A percentile compares a stretch with the other conserved stretches of the same genome.
Evolutionary conservation across 495 filamentous ascomycete genomes (phyloP).

Genomic region (Cenococcum geophilum): DNA sequence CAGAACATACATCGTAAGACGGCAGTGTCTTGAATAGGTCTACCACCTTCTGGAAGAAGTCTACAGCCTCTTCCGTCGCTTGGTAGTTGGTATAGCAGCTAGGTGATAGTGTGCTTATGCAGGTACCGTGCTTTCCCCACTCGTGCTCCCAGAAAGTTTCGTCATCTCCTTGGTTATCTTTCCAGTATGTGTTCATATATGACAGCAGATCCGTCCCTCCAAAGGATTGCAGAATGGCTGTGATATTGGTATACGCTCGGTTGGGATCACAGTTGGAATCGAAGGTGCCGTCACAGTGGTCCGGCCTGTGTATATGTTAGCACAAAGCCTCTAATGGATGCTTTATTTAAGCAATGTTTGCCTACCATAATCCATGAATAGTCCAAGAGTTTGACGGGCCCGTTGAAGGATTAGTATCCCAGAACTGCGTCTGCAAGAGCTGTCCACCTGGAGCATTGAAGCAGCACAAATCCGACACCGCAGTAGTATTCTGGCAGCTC

Average conservation of each 20-base stretch:
- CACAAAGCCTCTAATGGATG: neutral
- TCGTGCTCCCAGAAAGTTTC: constrained; percentile 76
- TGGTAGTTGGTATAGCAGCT: constrained; percentile 65
- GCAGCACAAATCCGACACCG: constrained; percentile 57
- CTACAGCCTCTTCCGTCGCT: constrained; percentile 52
- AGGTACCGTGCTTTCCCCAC: constrained; percentile 80
- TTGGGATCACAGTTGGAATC: constrained; percentile 63
- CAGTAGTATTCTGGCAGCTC: constrained; percentile 53
- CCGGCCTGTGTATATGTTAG: constrained; percentile 47
- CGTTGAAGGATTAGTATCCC: constrained; percentile 66
- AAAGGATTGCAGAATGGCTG: constrained; percentile 55
- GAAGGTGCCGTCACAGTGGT: constrained; percentile 77
- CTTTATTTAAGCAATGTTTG: neutral
- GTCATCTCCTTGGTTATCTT: constrained; percentile 58
- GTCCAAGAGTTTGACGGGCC: constrained; percentile 77
- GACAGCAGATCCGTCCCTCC: constrained; percentile 56
- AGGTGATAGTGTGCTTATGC: constrained; percentile 63
- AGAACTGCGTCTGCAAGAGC: constrained; percentile 79
- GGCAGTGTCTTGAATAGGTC: constrained; percentile 58
- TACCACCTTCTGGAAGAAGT: constrained; percentile 57
- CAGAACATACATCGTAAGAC: constrained; percentile 48
- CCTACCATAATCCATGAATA: constrained; percentile 72
- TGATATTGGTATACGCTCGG: constrained; percentile 67
- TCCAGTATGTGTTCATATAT: constrained; percentile 79
- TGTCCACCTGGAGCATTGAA: constrained; percentile 71